phyloP scores from a whole-genome alignment of 1,139 yeast genomes.

The Yamadazyma membranifaciens region DNA sequence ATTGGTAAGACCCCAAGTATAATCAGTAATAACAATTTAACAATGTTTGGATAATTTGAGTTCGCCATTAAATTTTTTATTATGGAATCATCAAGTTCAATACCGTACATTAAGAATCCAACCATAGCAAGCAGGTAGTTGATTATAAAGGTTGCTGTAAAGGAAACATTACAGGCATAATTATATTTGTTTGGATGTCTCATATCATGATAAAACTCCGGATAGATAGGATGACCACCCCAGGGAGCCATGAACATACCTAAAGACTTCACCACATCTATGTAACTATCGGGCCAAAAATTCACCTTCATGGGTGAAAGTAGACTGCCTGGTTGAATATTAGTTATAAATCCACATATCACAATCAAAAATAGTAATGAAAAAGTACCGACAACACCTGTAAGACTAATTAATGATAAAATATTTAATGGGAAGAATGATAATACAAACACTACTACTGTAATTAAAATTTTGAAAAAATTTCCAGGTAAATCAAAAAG shows the following conservation, averaged over 20 bases:
- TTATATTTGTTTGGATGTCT: slow-evolving; percentile 58
- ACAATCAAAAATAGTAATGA: slow-evolving; percentile 58
- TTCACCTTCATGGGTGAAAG: slow-evolving; percentile 48
- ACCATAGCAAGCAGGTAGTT: slow-evolving; percentile 34
- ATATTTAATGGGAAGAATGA: slow-evolving; percentile 74
- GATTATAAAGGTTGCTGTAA: slow-evolving; percentile 30
- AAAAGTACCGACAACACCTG: slow-evolving; percentile 73
- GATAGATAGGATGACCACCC: slow-evolving; percentile 90
- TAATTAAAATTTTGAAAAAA: slow-evolving; percentile 49
- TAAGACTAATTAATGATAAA: slow-evolving; percentile 67
- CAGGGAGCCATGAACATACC: slow-evolving; percentile 85
- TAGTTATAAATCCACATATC: slow-evolving; percentile 59
- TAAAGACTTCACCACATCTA: slow-evolving; percentile 47
- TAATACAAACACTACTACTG: slow-evolving; percentile 52
- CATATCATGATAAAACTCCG: slow-evolving; percentile 79
- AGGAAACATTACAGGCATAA: slow-evolving; percentile 29
- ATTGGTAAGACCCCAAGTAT: slow-evolving; percentile 42
- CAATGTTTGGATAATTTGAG: slow-evolving; percentile 29
- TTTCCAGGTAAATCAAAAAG: slow-evolving; percentile 47
- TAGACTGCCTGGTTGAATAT: slow-evolving; percentile 65
- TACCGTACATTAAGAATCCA: slow-evolving; percentile 45
- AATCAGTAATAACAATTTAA: slow-evolving; percentile 29
- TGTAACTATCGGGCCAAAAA: slow-evolving; percentile 51
- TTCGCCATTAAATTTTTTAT: slow-evolving; percentile 39
- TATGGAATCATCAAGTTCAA: slow-evolving; percentile 34